phyloP scores from a whole-genome alignment of 306 rosid species.

The Biancaea sappan region DNA sequence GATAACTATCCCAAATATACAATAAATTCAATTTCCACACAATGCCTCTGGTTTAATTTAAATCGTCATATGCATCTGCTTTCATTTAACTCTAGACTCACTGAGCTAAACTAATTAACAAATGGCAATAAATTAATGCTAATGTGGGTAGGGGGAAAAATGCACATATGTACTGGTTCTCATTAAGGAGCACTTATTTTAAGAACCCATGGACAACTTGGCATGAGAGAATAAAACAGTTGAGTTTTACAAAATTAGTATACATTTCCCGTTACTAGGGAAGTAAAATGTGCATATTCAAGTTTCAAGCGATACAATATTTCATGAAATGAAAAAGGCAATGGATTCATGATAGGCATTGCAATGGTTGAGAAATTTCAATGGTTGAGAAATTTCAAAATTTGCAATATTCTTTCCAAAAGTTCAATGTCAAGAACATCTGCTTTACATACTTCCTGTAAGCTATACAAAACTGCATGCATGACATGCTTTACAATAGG shows the following conservation, averaged over 20 bases:
- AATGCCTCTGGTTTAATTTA: no score
- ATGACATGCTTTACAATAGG: conserved; percentile 36
- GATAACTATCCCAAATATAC: no score
- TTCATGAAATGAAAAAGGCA: no score
- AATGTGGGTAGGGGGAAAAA: background rate
- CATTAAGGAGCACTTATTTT: background rate
- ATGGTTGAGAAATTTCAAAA: no score
- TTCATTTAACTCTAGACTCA: no score
- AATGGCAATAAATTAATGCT: no score
- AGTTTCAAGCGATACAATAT: background rate
- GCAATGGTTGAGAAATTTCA: background rate
- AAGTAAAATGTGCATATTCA: background rate
- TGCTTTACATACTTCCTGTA: conserved; percentile 12
- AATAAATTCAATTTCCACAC: no score
- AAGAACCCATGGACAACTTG: background rate
- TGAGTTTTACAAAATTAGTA: background rate
- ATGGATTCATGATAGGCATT: background rate
- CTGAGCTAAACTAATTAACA: no score
- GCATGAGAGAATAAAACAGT: background rate
- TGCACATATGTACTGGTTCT: no score
- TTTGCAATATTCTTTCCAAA: background rate
- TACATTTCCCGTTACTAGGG: no score
- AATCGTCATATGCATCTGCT: no score
- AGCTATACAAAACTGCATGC: conserved; percentile 34
- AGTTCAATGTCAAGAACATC: conserved; percentile 12